Evolutionary conservation across 257 asterid species (phyloP), one percentile per base, ranked within the genome.

Genomic region (Solanum tacnaense): DNA sequence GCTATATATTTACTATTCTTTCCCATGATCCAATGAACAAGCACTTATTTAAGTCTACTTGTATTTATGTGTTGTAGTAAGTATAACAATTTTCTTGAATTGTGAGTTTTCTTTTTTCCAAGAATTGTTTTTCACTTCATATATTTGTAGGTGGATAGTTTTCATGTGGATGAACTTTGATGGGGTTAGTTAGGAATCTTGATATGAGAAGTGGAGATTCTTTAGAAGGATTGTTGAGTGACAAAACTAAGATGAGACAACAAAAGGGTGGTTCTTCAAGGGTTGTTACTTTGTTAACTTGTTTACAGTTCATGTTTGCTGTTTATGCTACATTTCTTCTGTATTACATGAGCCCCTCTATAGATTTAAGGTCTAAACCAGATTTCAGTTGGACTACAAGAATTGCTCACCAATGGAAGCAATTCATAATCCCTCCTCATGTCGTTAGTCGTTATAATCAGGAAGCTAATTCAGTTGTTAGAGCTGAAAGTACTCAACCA

Each of bases 281-380:
- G 25, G 90, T 96, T 23, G 98, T 97, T 9, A 93, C 96, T 0
- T 46, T 93, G 32, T 87, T 97, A 27, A 97, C 99, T 5, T 94
- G 96, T 60, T 78, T 97, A 41, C 99, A 97, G 23, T 94, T 97
- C 83, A 92, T 94, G 2, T 97, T 97, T 44, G 99, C 99, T 23
- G 88, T 94, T 27, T 97, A 97, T 86, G 99, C 98, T 3, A 95
- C 99, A 0, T 94, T 94, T 89, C 90, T 97, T 32, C 90, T 97
- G 67, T 96, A 96, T 70, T 94, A 87, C 91, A 93, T 96, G 96
- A 93, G 96, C 82, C 98, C 99, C 10, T 32, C 96, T 0, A 41
- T 94, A 6, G 99, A 97, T 27, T 84, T 97, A 46, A 87, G 91
- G 20, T 27, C 93, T 34, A 94, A 90, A 32, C 98, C 99, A 0